Base-by-base conservation (phyloP, 495 filamentous ascomycete genomes). In the Annulohypoxylon maeteangense region DNA sequence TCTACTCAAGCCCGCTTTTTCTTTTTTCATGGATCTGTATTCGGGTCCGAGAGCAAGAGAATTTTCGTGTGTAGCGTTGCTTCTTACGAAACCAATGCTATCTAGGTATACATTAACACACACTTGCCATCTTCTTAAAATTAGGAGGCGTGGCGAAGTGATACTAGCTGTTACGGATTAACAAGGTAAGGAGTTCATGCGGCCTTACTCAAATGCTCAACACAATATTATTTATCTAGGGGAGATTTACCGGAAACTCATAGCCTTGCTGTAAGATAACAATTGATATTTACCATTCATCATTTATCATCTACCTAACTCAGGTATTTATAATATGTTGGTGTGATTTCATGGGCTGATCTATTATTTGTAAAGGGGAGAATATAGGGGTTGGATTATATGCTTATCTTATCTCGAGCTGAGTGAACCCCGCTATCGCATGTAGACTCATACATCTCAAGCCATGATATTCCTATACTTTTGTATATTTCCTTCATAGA, bases 351-450 rank as follows among this genome's bases (percentile, higher is more conserved):
- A 6, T 2, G 14, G 14, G 16, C 6, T 48, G n/a, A 16, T 12
- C 22, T 20, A 34, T 22, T 7, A 12, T 5, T 27, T n/a, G 31
- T 18, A 48, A 4, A 16, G 44, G 32, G 34, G 18, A 42, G 45
- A 7, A 20, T 54, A 53, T 14, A 20, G 29, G 40, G 40, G 45
- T 23, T 51, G 27, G 16, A 14, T 29, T 53, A 50, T 32, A 10
- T 36, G 56, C 31, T 51, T 51, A 54, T 61, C 64, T 65, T 29
- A 27, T 65, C 36, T 31, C 18, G n/a, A 54, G 42, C 25, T 29
- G 6, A 40, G 4, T 14, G 8, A 18, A 65, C 62, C 62, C 62
- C 62, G 62, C 62, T 38, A 64, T 56, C 4, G 14, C 27, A 51
- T 5, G 5, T 54, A 29, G 5, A 34, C 50, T 16, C 2, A 16